Evolutionary conservation across 1,139 yeast species (phyloP), one percentile per base, ranked within the genome.

Genomic region (Taphrina deformans): DNA sequence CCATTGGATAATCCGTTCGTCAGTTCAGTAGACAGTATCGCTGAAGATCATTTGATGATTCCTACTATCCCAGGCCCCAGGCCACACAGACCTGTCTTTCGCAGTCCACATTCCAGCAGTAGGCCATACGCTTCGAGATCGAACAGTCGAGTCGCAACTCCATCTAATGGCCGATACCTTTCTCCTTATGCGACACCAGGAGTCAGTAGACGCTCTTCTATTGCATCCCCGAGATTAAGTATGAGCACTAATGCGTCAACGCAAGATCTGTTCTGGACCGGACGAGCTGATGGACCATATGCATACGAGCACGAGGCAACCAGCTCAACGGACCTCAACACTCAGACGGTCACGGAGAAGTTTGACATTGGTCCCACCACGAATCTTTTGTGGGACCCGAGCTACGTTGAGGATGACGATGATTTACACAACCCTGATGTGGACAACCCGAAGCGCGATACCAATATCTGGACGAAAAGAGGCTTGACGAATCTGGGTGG

Each of bases 401-500:
- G 29, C 35, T 60, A 56, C 18, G 44, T 45, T 16, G 68, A 66
- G 46, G 65, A 55, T 38, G 68, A 66, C 16, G 68, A 66, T 40
- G 59, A 58, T 46, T 26, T 66, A 51, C 68, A 66, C 44, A 61
- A 66, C 38, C 68, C 67, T 12, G 40, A 46, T 2, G 38, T 27
- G 35, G 65, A 56, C 21, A 55, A 66, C 18, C 62, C 52, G 18
- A 58, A 51, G 35, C 48, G 63, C 9, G 68, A 66, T 31, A 48
- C 41, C 16, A 38, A 51, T 41, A 40, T 66, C 27, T 66, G 62
- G 53, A 66, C 68, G 6, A 50, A 58, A 27, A 40, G 68, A 33
- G 68, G 68, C 3, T 26, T 59, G 27, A 61, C 58, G 16, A 66
- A 66, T 48, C 46, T 63, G 26, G 60, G 67, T 12, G 62, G 65